Base-by-base conservation (phyloP, 140 eudicot species). In the Senecio squalidus region DNA sequence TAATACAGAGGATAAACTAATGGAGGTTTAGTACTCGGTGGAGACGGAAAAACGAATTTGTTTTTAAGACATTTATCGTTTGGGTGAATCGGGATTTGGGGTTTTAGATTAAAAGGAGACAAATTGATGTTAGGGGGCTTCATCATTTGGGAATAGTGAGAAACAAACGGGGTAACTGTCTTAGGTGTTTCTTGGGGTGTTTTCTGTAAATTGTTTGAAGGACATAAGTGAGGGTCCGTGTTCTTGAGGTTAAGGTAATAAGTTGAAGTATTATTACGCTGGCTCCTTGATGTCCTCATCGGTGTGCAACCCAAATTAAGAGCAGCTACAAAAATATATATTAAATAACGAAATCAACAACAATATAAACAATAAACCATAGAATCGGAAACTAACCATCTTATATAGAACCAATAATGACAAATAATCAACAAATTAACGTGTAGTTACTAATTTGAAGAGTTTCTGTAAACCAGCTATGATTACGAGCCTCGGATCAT, bases 281-380 rank as follows among this genome's bases (percentile, higher is more conserved):
- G 92, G 69, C 95, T 89, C 72, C 95, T 85, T 70, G 95, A 77
- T 39, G 93, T 69, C 78, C 80, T 79, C 68, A 92, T 73, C 9
- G 92, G 92, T 14, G 80, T 74, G 84, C 97, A 89, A 25, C 95
- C 95, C 76, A 89, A 73, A 69, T 72, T 79, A 57, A 89, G 84
- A 44, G 93, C 97, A 71, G 97, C 97, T 89, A 54, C 9, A 5
- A 55, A 74, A 29, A 47, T 10, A 52, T 21, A n/a, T 33, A 38
- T 59, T 23, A 43, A 25, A 65, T 45, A 48, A 17, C 49, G 34
- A n/a, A 27, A 50, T 39, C 45, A 33, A 58, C 36, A 55, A 7
- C 6, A 45, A 25, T 43, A 36, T 36, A 24, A 0, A 16, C 33
- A 14, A 22, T 13, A 38, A 38, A 31, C 39, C 39, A 31, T 7